Conservation (phyloP, 1,139 yeast species). For the Blastobotrys ciferrii region DNA sequence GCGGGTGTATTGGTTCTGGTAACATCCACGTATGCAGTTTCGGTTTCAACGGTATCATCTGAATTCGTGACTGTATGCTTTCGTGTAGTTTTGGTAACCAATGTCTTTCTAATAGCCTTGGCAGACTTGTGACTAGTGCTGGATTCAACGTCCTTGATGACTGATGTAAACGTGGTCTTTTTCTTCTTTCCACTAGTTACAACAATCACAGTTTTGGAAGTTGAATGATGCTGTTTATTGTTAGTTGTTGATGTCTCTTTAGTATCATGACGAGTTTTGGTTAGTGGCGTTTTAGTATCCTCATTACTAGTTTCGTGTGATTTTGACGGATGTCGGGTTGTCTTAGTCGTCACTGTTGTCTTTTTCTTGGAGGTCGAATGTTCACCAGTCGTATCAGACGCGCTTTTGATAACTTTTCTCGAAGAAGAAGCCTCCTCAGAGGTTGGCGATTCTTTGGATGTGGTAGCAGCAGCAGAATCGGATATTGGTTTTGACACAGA, state of each 20-base stretch:
- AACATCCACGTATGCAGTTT: conserved; percentile 1
- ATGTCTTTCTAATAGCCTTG: background rate
- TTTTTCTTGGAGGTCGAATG: background rate
- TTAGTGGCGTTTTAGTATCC: background rate
- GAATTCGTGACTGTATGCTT: background rate
- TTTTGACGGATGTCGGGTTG: too few relatives aligned
- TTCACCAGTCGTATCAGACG: too few relatives aligned
- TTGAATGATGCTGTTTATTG: background rate
- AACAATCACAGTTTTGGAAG: background rate
- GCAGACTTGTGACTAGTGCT: background rate
- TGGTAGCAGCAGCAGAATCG: too few relatives aligned
- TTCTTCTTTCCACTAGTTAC: background rate
- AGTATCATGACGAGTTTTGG: background rate
- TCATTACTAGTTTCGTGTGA: too few relatives aligned
- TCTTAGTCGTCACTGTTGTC: background rate
- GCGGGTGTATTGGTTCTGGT: background rate
- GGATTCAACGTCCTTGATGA: background rate
- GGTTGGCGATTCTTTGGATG: too few relatives aligned
- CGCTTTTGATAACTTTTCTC: background rate
- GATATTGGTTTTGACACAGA: too few relatives aligned
- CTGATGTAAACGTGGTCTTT: background rate
- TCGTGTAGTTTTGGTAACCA: background rate
- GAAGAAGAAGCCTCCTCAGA: too few relatives aligned
- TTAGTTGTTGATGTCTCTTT: background rate
- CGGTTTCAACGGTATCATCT: background rate